Percentiles rank a stretch among this genome's conserved stretches.
Conservation (phyloP, 495 filamentous ascomycete genomes). For the Entonaema liquescens region DNA sequence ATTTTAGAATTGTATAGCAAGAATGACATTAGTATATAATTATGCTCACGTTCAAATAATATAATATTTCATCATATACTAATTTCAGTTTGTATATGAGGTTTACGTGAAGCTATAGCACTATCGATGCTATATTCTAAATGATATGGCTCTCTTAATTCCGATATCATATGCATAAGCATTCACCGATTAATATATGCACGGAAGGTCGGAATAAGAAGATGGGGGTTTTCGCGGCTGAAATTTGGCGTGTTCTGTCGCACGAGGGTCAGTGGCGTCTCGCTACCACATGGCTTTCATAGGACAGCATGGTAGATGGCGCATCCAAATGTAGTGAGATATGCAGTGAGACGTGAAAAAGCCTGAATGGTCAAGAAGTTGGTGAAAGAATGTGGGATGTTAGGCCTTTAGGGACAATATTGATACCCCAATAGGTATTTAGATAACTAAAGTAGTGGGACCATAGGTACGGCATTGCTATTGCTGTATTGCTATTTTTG, state of each 20-base stretch:
- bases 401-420: slow-evolving; percentile 6
- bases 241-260: not conserved
- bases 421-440: not conserved
- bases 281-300: not conserved
- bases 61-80: too few species aligned
- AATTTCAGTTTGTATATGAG: too few species aligned
- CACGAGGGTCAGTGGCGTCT: not conserved
- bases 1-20: too few species aligned
- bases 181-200: too few species aligned
- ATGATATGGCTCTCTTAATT: too few species aligned
- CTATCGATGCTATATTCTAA: too few species aligned
- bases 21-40: too few species aligned
- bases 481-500: slow-evolving; percentile 33
- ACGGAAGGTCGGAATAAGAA: not conserved
- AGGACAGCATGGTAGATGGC: not conserved
- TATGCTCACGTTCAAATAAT: too few species aligned
- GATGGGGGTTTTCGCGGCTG: not conserved
- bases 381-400: not conserved
- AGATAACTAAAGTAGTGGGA: too few species aligned
- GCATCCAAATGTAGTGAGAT: not conserved
- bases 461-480: not conserved
- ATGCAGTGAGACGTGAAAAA: not conserved
- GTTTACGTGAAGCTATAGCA: too few species aligned
- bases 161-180: too few species aligned
- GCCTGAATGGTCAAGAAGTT: not conserved